Base-by-base conservation (phyloP, 2,329 filamentous ascomycete genomes). In the Colletotrichum eleusines region DNA sequence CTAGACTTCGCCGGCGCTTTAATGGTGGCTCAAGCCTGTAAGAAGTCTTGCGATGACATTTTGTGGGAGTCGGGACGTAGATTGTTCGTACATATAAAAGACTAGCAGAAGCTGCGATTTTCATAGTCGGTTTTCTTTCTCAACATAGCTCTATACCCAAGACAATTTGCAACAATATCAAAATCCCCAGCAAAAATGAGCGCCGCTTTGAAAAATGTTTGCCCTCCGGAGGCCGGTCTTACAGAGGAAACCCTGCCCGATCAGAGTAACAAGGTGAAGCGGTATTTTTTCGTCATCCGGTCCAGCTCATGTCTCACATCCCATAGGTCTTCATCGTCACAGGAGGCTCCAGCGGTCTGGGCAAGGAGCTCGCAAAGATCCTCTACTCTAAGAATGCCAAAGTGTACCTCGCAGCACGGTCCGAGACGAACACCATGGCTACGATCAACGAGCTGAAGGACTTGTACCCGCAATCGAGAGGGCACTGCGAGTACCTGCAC, bases 341-440 rank as follows among this genome's bases (percentile, higher is more conserved):
- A 9, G 73, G 73, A n/a, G 61, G 63, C 31, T 64, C 61, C 2
- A 54, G 66, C 33, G 73, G 73, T 16, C 78, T 86, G 5, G 86
- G 85, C 18, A 79, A 81, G 54, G 83, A 86, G 71, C 79, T 88
- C 14, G 78, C 76, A 62, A 81, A 81, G 38, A 83, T 88, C 9
- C 80, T 89, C 11, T 89, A 88, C 76, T 74, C 76, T 3, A 80
- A 79, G 20, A 83, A 85, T 61, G 85, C 78, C 40, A 86, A 80
- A 5, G 81, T 88, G 28, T 88, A 87, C 73, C 74, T 87, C 51
- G 84, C 84, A 5, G 82, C 81, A 2, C 84, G 86, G 55, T 66
- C 65, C 54, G 35, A 66, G 40, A 16, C 35, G 5, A 61, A 51
- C n/a, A 50, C 60, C 33, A 28, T 16, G 23, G 28, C 26, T n/a